Evolutionary conservation across 106 monocot genomes (phyloP).

Genomic region (Amphibolis antarctica): DNA sequence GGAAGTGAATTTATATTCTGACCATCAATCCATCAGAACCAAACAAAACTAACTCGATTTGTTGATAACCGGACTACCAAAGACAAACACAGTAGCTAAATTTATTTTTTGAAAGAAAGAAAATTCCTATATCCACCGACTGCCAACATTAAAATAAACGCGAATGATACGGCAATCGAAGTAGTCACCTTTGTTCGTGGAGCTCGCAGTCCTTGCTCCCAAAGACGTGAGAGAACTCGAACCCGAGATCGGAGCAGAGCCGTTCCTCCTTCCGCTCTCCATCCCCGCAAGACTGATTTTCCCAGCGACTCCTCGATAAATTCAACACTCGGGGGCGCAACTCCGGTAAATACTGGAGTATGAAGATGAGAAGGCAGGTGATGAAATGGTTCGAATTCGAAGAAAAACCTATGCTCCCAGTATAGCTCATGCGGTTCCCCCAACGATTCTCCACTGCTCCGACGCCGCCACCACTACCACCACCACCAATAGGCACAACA

Average conservation of each 20-base stretch:
- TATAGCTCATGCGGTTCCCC: slow-evolving; percentile 68
- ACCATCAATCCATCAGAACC: no score
- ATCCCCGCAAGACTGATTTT: not conserved
- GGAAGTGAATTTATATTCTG: no score
- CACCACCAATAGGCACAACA: not conserved
- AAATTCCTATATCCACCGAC: no score
- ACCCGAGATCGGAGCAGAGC: not conserved
- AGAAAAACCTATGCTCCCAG: slow-evolving; percentile 51
- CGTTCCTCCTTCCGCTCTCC: slow-evolving; percentile 1
- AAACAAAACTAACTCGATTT: no score
- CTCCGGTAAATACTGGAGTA: slow-evolving; percentile 72
- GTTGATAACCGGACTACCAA: no score
- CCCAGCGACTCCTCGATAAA: slow-evolving; percentile 25
- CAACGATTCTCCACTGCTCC: not conserved
- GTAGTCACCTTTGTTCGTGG: slow-evolving; percentile 5
- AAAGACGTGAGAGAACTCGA: not conserved
- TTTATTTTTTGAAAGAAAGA: no score
- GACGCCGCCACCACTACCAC: not conserved
- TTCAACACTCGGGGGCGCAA: slow-evolving; percentile 34
- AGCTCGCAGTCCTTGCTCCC: not conserved
- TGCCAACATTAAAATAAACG: no score
- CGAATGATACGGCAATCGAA: not conserved
- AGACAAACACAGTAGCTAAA: no score
- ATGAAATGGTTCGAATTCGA: slow-evolving; percentile 91
- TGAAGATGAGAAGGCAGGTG: slow-evolving; percentile 73